Conservation (phyloP, 2,329 filamentous ascomycete species). For the Ceratocystis cacaofunesta region DNA sequence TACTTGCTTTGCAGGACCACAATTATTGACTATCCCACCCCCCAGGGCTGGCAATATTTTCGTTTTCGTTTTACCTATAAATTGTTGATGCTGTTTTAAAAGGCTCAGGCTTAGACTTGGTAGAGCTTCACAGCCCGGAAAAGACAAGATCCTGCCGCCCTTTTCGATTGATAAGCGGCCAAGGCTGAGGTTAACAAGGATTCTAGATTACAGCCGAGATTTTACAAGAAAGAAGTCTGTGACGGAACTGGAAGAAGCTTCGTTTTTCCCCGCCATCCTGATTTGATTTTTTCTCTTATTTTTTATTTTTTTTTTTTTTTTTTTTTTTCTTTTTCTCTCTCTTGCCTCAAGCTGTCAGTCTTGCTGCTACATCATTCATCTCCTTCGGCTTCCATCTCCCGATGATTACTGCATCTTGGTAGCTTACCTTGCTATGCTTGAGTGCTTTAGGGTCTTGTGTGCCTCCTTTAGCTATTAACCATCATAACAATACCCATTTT, state of each 20-base stretch:
- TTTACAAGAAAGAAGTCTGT: background rate
- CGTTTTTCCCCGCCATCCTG: conserved; percentile 1
- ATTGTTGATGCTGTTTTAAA: no score
- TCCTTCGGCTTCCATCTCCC: background rate
- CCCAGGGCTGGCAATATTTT: no score
- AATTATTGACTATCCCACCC: no score
- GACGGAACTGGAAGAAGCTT: conserved; percentile 2
- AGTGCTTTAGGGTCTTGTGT: background rate
- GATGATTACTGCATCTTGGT: background rate
- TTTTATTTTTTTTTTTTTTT: background rate
- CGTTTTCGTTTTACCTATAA: no score
- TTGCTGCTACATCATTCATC: background rate
- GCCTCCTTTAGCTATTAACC: background rate
- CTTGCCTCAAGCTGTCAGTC: background rate
- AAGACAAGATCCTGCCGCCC: background rate
- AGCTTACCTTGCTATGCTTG: background rate
- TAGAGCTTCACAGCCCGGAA: background rate
- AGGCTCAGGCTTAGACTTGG: no score
- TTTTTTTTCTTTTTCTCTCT: background rate
- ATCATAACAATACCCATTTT: conserved; percentile 1
- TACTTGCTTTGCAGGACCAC: background rate
- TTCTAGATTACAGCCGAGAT: background rate
- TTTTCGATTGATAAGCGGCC: background rate
- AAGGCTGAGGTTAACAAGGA: conserved; percentile 4
- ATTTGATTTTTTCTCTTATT: background rate